Percentiles rank a stretch among this genome's conserved stretches.
phyloP scores from a whole-genome alignment of 2,329 filamentous ascomycete genomes.

The Penicillium frequentans region DNA sequence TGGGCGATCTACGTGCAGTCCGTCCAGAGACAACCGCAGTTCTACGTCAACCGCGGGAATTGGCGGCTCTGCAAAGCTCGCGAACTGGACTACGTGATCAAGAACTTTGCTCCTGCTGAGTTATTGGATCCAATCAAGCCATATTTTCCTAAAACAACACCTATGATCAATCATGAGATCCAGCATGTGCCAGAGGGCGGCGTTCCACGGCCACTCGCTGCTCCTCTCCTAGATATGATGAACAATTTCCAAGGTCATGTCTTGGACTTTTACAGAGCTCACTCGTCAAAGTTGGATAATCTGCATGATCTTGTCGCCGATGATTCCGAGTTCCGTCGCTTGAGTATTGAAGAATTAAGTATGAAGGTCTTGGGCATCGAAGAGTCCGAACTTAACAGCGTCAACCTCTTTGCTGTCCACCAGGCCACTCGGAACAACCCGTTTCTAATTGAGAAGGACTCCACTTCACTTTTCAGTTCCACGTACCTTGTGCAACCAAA shows the following conservation, averaged over 20 bases:
- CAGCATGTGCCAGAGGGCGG: conserved; percentile 43
- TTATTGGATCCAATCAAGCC: conserved; percentile 50
- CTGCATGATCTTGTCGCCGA: conserved; percentile 42
- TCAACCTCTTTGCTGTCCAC: conserved; percentile 38
- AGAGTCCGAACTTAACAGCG: conserved; percentile 29
- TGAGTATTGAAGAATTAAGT: conserved; percentile 41
- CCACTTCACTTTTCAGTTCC: conserved; percentile 34
- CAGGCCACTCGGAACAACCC: conserved; percentile 30
- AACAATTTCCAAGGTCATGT: conserved; percentile 34
- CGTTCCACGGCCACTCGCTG: conserved; percentile 40
- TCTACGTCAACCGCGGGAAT: conserved; percentile 45
- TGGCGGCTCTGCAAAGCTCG: conserved; percentile 41
- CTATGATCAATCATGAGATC: conserved; percentile 28
- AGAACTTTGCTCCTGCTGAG: conserved; percentile 48
- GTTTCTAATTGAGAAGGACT: conserved; percentile 37
- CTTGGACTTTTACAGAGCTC: conserved; percentile 34
- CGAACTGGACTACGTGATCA: conserved; percentile 50
- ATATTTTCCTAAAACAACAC: conserved; percentile 48
- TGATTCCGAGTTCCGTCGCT: conserved; percentile 31
- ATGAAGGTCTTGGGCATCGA: conserved; percentile 34
- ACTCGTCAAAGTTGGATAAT: conserved; percentile 35
- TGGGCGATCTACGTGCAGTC: conserved; percentile 45
- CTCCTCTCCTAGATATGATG: conserved; percentile 36
- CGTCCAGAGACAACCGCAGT: conserved; percentile 42
- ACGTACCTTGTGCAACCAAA: conserved; percentile 54